Evolutionary conservation across 2,329 filamentous ascomycete genomes (phyloP), one percentile per base, ranked within the genome.

Genomic region (Aspergillus sp.): DNA sequence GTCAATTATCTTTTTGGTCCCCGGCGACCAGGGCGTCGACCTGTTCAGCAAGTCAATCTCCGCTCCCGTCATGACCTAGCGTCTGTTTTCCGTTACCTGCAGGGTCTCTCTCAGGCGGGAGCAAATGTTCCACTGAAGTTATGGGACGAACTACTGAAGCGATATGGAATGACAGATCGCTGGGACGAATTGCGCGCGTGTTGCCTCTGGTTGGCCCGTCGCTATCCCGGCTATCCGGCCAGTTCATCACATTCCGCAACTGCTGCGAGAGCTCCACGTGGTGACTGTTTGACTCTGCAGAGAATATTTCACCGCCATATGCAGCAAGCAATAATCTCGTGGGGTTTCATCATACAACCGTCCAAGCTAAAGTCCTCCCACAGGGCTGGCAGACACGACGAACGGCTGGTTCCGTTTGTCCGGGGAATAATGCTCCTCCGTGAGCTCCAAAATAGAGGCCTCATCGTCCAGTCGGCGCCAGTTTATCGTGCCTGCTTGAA

Each of bases 81-180:
- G 24, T 71, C 83, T 65, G 71, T 83, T 47, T 73, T 80, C 4
- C 79, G 78, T 30, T 69, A 82, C 19, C 73, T 82, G 33, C 77
- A 82, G 54, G 72, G 73, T 47, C 73, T 83, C 42, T 75, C 84
- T 51, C 71, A 77, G 59, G 73, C 70, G 40, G 79, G 78, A 17
- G 72, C 72, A 54, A 62, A 71, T 55, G 73, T 83, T 22, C 73
- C 73, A 20, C 71, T 76, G 3, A 70, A 61, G 24, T 66, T 75
- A 15, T 89, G 86, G 86, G 70, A 74, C 47, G 84, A 88, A 66
- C 74, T 86, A 9, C 66, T 89, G 42, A 82, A 82, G 46, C 80
- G 85, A 27, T 79, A 84, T 46, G 86, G 86, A 4, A 87, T 85
- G 82, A 68, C 74, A 8, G 75, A 80, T 7, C 75, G 79, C 15